Evolutionary conservation across 768 basidiomycete species (phyloP).

Genomic region (Pleurotus cornucopiae): DNA sequence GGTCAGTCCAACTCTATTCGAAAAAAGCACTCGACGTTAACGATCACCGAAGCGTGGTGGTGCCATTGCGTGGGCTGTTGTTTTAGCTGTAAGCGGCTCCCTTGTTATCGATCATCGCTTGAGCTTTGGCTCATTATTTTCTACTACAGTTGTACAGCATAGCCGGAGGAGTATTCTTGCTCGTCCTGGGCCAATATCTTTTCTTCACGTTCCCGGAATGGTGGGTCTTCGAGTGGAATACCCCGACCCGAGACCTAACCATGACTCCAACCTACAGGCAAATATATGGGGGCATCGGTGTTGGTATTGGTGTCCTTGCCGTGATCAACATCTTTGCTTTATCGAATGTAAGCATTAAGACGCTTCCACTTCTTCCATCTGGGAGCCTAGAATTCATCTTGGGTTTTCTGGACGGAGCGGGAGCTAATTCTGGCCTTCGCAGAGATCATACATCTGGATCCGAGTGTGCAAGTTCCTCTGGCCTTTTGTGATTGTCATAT

Average conservation of each 20-base stretch:
- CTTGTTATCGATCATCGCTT: constrained; percentile 6
- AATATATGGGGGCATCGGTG: constrained; percentile 65
- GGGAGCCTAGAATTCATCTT: constrained; percentile 11
- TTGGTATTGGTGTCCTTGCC: constrained; percentile 48
- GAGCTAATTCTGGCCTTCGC: constrained; percentile 17
- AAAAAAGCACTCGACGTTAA: constrained; percentile 23
- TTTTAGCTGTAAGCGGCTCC: constrained; percentile 49
- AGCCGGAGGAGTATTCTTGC: constrained; percentile 60
- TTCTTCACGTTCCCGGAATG: constrained; percentile 68
- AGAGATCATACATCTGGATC: constrained; percentile 71
- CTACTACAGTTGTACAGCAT: constrained; percentile 54
- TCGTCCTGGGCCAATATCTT: constrained; percentile 56
- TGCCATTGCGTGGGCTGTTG: constrained; percentile 65
- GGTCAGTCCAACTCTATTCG: constrained; percentile 33
- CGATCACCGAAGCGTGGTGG: constrained; percentile 51
- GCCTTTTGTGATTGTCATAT: constrained; percentile 67
- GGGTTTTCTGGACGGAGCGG: constrained; percentile 8
- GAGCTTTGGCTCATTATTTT: background rate
- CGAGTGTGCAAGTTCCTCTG: constrained; percentile 62
- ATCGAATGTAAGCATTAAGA: constrained; percentile 47
- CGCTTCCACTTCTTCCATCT: background rate
- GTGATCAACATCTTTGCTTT: constrained; percentile 55
- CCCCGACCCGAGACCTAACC: constrained; percentile 23
- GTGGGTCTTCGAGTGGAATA: constrained; percentile 25
- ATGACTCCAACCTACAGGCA: constrained; percentile 35